Evolutionary conservation across 2,329 filamentous ascomycete genomes (phyloP), one percentile per base, ranked within the genome.

Genomic region (Fusarium haematococcum): DNA sequence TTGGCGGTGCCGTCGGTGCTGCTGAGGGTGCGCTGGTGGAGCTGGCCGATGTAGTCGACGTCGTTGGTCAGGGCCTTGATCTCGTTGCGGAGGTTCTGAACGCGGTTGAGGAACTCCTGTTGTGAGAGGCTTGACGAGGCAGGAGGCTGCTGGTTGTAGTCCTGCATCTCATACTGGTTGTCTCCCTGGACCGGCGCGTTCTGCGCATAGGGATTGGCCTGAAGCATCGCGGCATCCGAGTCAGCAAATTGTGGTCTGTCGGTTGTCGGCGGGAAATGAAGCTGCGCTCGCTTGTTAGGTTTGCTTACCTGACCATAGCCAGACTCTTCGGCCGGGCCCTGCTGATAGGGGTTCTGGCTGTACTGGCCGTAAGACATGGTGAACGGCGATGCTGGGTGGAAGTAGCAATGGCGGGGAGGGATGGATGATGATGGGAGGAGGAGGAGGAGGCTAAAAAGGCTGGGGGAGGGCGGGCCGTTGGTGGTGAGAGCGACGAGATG

Each of bases 1-100:
- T 85, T 85, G 59, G 88, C 86, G 41, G 83, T 80, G 50, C 84
- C 84, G 81, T 94, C 92, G 67, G 91, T 88, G 70, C 91, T 91
- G 74, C 89, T 88, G 32, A 95, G 88, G 27, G 92, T 88, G 79
- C 91, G 91, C 85, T 94, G 92, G 83, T 95, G 93, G 64, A 94
- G 86, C 66, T 88, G 88, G 52, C 89, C 89, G 75, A 95, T 93
- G 77, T 90, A 85, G 77, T 91, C 87, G 78, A 95, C 90, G 79
- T 92, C 90, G 52, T 84, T 86, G n/a, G 89, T 90, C 66, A 95
- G 88, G 56, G 87, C 87, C 69, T 88, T 87, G 81, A 95, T 94
- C 76, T 94, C 89, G 77, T 88, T 86, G 83, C 93, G 93, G 69
- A 92, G 88, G 76, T 87, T 88, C 77, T 91, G 87, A 74, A 94